Base-by-base conservation (phyloP, 2,329 filamentous ascomycete genomes). In the Acrocalymma vagum region DNA sequence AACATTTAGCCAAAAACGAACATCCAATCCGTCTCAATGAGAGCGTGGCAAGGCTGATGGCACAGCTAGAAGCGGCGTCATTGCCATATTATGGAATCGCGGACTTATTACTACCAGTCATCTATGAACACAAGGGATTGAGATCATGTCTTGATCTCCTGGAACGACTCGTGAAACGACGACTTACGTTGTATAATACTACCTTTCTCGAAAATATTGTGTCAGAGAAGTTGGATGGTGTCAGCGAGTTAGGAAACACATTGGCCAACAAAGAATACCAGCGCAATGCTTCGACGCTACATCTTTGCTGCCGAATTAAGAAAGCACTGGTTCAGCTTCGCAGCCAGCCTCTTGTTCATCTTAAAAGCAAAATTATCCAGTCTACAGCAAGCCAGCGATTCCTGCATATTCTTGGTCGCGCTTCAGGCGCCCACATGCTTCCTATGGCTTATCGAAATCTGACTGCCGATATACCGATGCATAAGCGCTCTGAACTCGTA, bases 341-440 rank as follows among this genome's bases (percentile, higher is more conserved):
- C 32, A 16, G 24, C 15, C 9, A 21, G 31, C 9, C 21, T 24
- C n/a, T 30, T 13, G 20, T 7, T 16, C 8, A 3, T 3, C 13
- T 9, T 10, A 6, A 5, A 29, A 4, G 21, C 25, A 16, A 17
- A 9, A n/a, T n/a, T n/a, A n/a, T n/a, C n/a, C n/a, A n/a, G n/a
- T 18, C 11, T 41, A 14, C 42, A 41, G 25, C 34, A n/a, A 54
- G 47, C 27, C 27, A 45, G 22, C 54, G 59, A n/a, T 62, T 67
- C 42, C 18, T 47, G n/a, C 36, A 55, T 34, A 60, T 69, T 5
- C 35, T 69, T 11, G 27, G 47, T 6, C 45, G 49, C 7, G 66
- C 66, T 13, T 29, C 41, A 13, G 44, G 43, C 11, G 45, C 40
- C 9, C 37, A 44, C n/a, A 51, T 58, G 4, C 50, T 69, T 3